phyloP scores from a whole-genome alignment of 106 monocot species.

The Allium cepa region DNA sequence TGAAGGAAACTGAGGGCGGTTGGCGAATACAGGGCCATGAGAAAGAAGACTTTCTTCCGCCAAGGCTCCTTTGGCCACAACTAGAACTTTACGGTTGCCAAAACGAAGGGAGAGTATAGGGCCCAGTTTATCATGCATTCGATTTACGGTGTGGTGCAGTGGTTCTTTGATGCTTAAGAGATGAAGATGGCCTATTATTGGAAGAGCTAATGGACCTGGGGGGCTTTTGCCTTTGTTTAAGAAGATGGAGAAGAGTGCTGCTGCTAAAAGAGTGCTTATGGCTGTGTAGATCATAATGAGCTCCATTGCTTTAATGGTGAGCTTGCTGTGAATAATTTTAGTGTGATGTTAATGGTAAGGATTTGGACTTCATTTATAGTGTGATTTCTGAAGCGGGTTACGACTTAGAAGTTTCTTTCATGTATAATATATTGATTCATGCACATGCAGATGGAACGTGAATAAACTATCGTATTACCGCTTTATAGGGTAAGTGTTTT shows the following conservation, averaged over 20 bases:
- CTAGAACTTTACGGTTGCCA: conserved; percentile 46
- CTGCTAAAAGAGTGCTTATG: too few relatives aligned
- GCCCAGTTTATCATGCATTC: conserved; percentile 21
- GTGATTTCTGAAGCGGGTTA: too few relatives aligned
- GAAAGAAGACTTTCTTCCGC: conserved; percentile 38
- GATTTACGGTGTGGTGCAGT: conserved; percentile 13
- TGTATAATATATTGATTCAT: too few relatives aligned
- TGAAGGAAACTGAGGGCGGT: conserved; percentile 31
- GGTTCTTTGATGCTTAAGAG: conserved; percentile 6
- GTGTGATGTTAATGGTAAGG: too few relatives aligned
- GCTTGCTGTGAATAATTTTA: too few relatives aligned
- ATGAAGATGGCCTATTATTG: conserved; percentile 16
- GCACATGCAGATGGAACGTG: too few relatives aligned
- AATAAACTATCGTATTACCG: too few relatives aligned
- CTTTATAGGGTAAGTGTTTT: too few relatives aligned
- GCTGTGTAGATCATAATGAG: too few relatives aligned
- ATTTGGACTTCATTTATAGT: too few relatives aligned
- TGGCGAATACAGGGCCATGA: conserved; percentile 47
- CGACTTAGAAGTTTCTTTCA: too few relatives aligned
- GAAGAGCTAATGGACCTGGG: conserved; percentile 15
- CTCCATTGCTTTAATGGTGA: too few relatives aligned
- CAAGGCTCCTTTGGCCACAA: conserved; percentile 28
- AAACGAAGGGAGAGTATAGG: conserved; percentile 41
- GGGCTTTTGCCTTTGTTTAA: neutral
- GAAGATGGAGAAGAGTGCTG: neutral